phyloP scores from a whole-genome alignment of 805 yeast species.

The Metschnikowia baotianmanensis region DNA sequence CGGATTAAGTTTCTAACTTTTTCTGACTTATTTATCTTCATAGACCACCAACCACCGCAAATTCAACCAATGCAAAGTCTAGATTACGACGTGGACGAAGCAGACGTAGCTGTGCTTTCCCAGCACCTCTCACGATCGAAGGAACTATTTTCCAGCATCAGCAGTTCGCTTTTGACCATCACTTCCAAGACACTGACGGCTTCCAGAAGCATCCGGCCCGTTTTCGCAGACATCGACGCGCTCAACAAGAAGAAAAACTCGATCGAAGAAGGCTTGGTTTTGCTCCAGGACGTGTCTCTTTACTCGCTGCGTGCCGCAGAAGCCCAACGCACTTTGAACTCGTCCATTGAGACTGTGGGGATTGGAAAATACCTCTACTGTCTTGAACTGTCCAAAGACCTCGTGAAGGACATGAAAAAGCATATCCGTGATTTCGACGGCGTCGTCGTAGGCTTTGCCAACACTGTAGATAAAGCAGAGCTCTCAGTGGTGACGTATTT shows the following conservation, averaged over 20 bases:
- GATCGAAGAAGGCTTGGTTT: conserved; percentile 54
- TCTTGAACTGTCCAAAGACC: conserved; percentile 39
- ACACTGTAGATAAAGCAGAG: conserved; percentile 57
- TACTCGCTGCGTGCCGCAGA: conserved; percentile 45
- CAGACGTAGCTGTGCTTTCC: conserved; percentile 78
- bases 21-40: background rate
- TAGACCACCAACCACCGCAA: background rate
- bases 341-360: conserved; percentile 41
- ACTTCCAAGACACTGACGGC: conserved; percentile 54
- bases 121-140: conserved; percentile 65
- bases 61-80: conserved; percentile 5
- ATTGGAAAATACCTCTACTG: conserved; percentile 32
- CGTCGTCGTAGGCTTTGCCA: conserved; percentile 57
- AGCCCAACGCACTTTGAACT: conserved; percentile 36
- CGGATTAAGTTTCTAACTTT: too few species aligned
- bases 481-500: conserved; percentile 50
- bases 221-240: conserved; percentile 58
- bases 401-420: conserved; percentile 44
- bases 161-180: conserved; percentile 53
- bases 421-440: conserved; percentile 61
- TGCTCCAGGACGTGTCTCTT: conserved; percentile 48
- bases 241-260: conserved; percentile 55
- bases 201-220: conserved; percentile 65
- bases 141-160: conserved; percentile 52
- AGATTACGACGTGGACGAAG: conserved; percentile 64